A percentile compares a stretch with the other conserved stretches of the same genome.
Conservation (phyloP, 192 early-diverging fungal species). For the Chytriomyces sp. region DNA sequence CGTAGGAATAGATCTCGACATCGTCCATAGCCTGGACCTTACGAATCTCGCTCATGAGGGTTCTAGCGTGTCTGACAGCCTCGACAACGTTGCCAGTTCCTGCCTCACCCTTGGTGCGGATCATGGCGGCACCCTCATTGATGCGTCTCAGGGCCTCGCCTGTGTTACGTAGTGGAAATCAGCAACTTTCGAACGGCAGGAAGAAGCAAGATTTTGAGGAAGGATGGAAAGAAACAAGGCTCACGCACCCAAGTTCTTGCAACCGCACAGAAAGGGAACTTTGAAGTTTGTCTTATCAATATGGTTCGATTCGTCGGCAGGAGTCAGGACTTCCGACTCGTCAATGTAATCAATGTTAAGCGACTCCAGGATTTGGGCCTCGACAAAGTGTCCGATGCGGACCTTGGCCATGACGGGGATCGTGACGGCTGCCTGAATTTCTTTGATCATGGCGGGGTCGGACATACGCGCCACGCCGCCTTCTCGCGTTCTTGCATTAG, state of each 20-base stretch:
- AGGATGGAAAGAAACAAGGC: not conserved
- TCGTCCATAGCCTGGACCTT: slow-evolving; percentile 81
- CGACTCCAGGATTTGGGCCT: slow-evolving; percentile 93
- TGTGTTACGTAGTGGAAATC: too few relatives aligned
- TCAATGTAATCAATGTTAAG: slow-evolving; percentile 96
- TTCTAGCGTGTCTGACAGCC: slow-evolving; percentile 94
- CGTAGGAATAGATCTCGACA: slow-evolving; percentile 90
- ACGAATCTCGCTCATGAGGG: slow-evolving; percentile 83
- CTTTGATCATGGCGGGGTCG: slow-evolving; percentile 95
- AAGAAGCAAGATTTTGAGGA: not conserved
- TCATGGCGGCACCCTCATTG: slow-evolving; percentile 96
- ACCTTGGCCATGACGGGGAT: slow-evolving; percentile 99
- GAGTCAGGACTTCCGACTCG: slow-evolving; percentile 94
- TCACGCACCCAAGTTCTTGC: slow-evolving; percentile 73
- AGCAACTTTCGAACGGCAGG: not conserved
- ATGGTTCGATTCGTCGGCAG: slow-evolving; percentile 94
- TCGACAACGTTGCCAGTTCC: slow-evolving; percentile 98
- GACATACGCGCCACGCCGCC: slow-evolving; percentile 98
- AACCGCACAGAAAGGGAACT: slow-evolving; percentile 95
- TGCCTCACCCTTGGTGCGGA: slow-evolving; percentile 97
- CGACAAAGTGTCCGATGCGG: slow-evolving; percentile 98
- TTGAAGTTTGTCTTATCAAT: slow-evolving; percentile 92
- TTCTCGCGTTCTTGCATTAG: slow-evolving; percentile 34
- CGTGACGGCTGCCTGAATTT: slow-evolving; percentile 90
- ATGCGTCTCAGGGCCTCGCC: slow-evolving; percentile 96